A percentile compares a stretch with the other conserved stretches of the same genome.
These are phyloP conservation scores for Periconia digitata DNA, from an alignment of 2,329 filamentous ascomycete genomes.

Conservation along the genomic window DNA sequence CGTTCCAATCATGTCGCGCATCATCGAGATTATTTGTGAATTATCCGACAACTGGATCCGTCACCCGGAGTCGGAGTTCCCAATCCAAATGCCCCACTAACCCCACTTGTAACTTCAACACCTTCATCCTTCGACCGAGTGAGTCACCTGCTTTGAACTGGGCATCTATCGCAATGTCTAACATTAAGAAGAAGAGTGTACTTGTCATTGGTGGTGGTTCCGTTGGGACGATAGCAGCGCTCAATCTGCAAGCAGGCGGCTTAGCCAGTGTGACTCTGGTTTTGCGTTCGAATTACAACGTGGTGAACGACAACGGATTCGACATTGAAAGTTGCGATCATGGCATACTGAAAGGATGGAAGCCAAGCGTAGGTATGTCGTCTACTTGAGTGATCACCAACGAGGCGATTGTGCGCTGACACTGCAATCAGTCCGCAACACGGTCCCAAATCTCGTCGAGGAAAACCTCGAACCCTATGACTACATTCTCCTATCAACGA, in stretches of 20 bases:
- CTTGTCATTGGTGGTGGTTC: conserved; percentile 59
- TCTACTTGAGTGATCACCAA: not conserved
- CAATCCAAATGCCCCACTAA: conserved; percentile 31
- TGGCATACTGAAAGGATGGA: conserved; percentile 53
- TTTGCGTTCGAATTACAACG: conserved; percentile 58
- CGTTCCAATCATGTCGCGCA: not conserved
- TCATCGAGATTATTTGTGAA: not conserved
- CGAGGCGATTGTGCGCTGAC: not conserved
- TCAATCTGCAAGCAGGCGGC: conserved; percentile 55
- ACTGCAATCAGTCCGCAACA: conserved; percentile 45
- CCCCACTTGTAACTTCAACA: conserved; percentile 9
- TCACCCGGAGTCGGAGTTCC: no score
- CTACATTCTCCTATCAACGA: conserved; percentile 60
- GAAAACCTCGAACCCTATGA: conserved; percentile 49
- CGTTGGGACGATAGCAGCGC: conserved; percentile 59
- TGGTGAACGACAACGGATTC: conserved; percentile 53
- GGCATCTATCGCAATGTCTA: conserved; percentile 22
- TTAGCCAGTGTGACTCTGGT: conserved; percentile 57
- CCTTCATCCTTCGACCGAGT: conserved; percentile 2
- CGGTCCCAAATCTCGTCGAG: conserved; percentile 50
- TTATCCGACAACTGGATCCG: no score
- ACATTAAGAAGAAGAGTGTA: conserved; percentile 41
- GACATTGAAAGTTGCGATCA: conserved; percentile 59
- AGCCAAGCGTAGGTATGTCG: conserved; percentile 47
- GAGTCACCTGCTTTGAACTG: conserved; percentile 1